A percentile compares a stretch with the other conserved stretches of the same genome.
Evolutionary conservation across 2,329 filamentous ascomycete species (phyloP).

Genomic region (Colletotrichum sp.): DNA sequence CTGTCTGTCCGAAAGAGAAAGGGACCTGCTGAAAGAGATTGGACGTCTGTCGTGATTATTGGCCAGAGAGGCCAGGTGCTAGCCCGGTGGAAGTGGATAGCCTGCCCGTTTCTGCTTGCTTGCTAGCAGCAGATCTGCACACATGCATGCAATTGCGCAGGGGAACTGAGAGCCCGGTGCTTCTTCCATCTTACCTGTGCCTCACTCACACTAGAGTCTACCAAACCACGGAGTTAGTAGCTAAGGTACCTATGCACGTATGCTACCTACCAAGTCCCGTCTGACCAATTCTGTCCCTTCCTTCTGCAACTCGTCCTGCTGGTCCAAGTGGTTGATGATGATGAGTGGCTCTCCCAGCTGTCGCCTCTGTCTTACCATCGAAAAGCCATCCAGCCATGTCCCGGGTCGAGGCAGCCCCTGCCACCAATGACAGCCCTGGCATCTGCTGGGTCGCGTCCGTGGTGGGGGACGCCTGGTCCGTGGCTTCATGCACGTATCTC

Average conservation of each 20-base stretch:
- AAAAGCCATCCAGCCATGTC: neutral
- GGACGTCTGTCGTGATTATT: neutral
- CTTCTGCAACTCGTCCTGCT: neutral
- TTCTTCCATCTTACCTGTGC: neutral
- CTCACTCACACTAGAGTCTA: neutral
- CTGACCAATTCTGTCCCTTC: neutral
- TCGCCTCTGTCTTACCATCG: neutral
- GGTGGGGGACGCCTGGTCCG: constrained; percentile 7
- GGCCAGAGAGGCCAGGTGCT: neutral
- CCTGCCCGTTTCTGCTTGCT: neutral
- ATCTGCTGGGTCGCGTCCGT: neutral
- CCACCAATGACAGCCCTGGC: neutral
- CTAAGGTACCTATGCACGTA: neutral
- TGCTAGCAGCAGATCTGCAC: constrained; percentile 3
- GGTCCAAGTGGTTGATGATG: neutral
- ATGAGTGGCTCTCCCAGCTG: neutral
- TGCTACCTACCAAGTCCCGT: neutral
- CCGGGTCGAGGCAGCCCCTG: neutral
- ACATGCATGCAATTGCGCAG: constrained; percentile 10
- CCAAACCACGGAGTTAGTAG: neutral
- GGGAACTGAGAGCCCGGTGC: neutral
- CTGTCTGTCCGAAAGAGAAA: neutral
- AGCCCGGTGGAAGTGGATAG: neutral
- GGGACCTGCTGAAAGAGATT: neutral
- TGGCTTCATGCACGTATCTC: constrained; percentile 12